Evolutionary conservation across 306 rosid species (phyloP), one percentile per base, ranked within the genome.

Genomic region (Sphenostylis stenocarpa): DNA sequence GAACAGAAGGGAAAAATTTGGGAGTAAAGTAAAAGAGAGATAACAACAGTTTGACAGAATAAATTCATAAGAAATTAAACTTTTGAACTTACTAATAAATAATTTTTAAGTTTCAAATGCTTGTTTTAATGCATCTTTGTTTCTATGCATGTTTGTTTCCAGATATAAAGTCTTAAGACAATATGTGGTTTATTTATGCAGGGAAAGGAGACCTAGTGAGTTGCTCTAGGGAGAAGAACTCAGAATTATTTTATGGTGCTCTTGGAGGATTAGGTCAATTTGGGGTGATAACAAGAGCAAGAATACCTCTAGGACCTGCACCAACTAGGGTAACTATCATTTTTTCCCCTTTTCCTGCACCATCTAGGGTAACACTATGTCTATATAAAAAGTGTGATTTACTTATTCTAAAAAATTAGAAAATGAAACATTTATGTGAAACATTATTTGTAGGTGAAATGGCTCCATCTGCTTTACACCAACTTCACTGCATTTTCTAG

Each of bases 221-320:
- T 33, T 90, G 97, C 76, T 91, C 97, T 0, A 7, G 77, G 0
- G 56, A 41, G 38, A 72, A 29, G 0, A 82, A 71, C 8, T 60
- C 91, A 0, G 86, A 86, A 9, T 68, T 82, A 61, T 93, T 90
- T 79, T 83, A 84, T 12, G 86, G 85, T 0, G 92, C 82, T 43
- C 96, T 93, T 14, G 97, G 98, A 57, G 98, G 98, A 21, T 79
- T 93, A 76, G 98, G 98, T 17, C 96, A 93, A 71, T 90, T 93
- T 65, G 96, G 98, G 1, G 67, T 93, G 1, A 88, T 93, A 63
- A 87, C 93, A 16, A 84, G 97, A 83, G 98, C 93, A 64, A 90
- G 93, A 82, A 88, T 93, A 57, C 75, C 88, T 71, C 81, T 91
- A 11, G 80, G 72, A 6, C 55, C 87, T 6, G 86, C 93, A 39